Base-by-base conservation (phyloP, 345 rosid species). In the Pseudoturritis turrita region DNA sequence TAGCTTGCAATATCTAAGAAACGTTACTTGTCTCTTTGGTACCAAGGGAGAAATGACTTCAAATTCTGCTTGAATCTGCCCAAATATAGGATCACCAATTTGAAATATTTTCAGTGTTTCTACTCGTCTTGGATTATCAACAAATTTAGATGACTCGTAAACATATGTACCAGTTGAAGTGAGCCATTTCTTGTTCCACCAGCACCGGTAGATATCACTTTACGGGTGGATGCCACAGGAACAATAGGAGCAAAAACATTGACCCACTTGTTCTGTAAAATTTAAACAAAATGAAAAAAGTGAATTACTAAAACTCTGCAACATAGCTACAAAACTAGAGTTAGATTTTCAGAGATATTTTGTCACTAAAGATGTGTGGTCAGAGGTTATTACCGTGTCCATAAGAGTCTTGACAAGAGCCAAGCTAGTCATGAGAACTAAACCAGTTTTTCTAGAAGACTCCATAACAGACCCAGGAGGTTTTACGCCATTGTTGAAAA, bases 1-100 rank as follows among this genome's bases (percentile, higher is more conserved):
- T 68, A 80, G 87, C 84, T 86, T 80, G 79, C 95, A 86, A 73
- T 78, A 84, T 40, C 98, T 82, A 37, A 92, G 55, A 72, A 92
- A 86, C 68, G 53, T 85, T 25, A 82, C 83, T 73, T 81, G 71
- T 22, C 92, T 84, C 25, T 54, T 61, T 18, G 90, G 89, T 46
- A 84, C 87, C 62, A 85, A 35, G 0, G 92, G 96, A 6, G 91
- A 85, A 35, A 85, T 74, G 46, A 86, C 79, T 56, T 85, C 87
- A 65, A 88, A 73, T 53, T 89, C 87, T 9, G 90, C 88, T 44
- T 76, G 41, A 81, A 86, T 84, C 96, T 89, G 78, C 40, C 29
- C 74, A 26, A 12, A 19, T 55, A 57, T 29, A 46, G 13, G 7
- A 51, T 51, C 65, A 53, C 26, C 21, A 33, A 18, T 29, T 45